Evolutionary conservation across 176 grass and related monocot species (phyloP).

Genomic region (barley (Hordeum vulgare)): MorexV3_pseudomolecules_assembly NC_058521.1:437188964-437189463

Average conservation of each 20-base stretch:
- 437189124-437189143: constrained; percentile 77
- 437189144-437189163: constrained; percentile 59
- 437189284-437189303: constrained; percentile 98
- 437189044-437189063: constrained; percentile 12
- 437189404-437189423: neutral
- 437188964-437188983: constrained; percentile 92
- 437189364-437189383: neutral
- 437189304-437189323: neutral
- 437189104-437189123: constrained; percentile 68
- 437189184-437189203: constrained; percentile 45
- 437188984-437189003: constrained; percentile 90
- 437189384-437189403: neutral
- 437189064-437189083: constrained; percentile 26
- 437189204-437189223: constrained; percentile 52
- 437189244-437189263: constrained; percentile 54
- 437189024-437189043: constrained; percentile 13
- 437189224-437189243: constrained; percentile 49
- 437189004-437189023: constrained; percentile 93
- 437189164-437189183: constrained; percentile 37
- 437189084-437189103: constrained; percentile 16
- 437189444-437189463: constrained; percentile 9
- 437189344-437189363: neutral
- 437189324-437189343: constrained; percentile 5
- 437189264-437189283: constrained; percentile 92
- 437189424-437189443: constrained; percentile 4